These are phyloP conservation scores for Hibiscus mutabilis DNA, from an alignment of 345 rosid species.

Conservation along the genomic window DNA sequence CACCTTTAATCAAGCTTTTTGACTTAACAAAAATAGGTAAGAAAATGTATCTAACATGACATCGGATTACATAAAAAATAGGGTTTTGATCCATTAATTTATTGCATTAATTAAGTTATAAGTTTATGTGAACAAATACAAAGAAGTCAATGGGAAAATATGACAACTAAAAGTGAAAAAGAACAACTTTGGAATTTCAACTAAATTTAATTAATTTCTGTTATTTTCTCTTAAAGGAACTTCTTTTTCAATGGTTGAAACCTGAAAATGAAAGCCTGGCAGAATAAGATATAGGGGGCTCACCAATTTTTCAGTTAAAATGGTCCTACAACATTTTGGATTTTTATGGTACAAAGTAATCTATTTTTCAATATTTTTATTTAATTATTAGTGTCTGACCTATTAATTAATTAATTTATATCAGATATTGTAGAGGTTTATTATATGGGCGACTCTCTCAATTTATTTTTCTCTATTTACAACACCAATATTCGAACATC, in stretches of 20 bases:
- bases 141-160: neutral
- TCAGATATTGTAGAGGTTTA: no score
- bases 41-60: neutral
- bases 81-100: no score
- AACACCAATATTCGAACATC: no score
- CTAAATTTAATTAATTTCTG: neutral
- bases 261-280: conserved; percentile 1
- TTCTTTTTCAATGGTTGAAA: neutral
- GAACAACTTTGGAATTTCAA: no score
- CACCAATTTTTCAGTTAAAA: conserved; percentile 1
- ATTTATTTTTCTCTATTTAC: no score
- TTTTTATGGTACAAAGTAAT: no score
- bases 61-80: neutral
- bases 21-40: neutral
- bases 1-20: neutral
- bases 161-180: neutral
- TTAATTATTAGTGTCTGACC: no score
- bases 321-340: neutral
- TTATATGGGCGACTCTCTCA: no score
- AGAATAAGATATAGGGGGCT: neutral
- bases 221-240: neutral
- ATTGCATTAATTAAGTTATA: neutral
- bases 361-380: no score
- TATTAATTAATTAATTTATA: no score
- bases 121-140: neutral